Conservation (phyloP, 2,329 filamentous ascomycete species). For the Cytospora leucostoma region DNA sequence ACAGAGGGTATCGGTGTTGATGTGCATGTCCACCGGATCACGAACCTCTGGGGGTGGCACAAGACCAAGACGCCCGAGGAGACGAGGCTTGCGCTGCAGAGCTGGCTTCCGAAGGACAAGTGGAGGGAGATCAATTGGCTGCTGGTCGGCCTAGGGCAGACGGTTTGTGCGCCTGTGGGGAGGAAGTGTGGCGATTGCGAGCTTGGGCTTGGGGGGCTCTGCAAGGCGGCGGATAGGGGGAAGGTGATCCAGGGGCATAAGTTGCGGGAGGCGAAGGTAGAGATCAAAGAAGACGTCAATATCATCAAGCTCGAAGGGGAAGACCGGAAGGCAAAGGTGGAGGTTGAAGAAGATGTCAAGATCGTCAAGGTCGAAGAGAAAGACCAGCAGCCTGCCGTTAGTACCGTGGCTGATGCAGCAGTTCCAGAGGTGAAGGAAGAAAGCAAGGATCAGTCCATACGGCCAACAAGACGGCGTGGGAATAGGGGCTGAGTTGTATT, state of each 20-base stretch:
- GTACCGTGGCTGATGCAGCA: conserved; percentile 26
- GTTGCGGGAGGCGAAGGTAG: conserved; percentile 42
- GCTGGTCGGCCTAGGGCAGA: conserved; percentile 86
- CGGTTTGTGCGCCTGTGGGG: conserved; percentile 78
- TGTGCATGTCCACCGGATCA: conserved; percentile 92
- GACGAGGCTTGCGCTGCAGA: conserved; percentile 72
- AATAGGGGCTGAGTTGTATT: conserved; percentile 22
- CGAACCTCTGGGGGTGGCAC: conserved; percentile 93
- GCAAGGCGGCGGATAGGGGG: conserved; percentile 68
- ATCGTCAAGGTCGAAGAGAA: conserved; percentile 33
- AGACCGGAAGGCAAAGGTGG: conserved; percentile 24
- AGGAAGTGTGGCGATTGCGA: conserved; percentile 84
- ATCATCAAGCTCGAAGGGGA: conserved; percentile 32
- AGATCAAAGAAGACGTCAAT: conserved; percentile 32
- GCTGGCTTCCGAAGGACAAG: conserved; percentile 79
- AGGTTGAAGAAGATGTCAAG: neutral
- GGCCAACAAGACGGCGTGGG: conserved; percentile 24
- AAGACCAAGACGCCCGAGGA: conserved; percentile 79
- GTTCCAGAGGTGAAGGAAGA: conserved; percentile 34
- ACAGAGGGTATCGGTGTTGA: conserved; percentile 86
- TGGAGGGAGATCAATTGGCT: conserved; percentile 94
- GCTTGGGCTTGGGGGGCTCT: conserved; percentile 73
- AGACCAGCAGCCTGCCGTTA: conserved; percentile 31
- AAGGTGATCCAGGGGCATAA: conserved; percentile 62
- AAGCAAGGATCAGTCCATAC: conserved; percentile 28